Base-by-base conservation (phyloP, 2,329 filamentous ascomycete species). In the Ascocoryne sarcoides region DNA sequence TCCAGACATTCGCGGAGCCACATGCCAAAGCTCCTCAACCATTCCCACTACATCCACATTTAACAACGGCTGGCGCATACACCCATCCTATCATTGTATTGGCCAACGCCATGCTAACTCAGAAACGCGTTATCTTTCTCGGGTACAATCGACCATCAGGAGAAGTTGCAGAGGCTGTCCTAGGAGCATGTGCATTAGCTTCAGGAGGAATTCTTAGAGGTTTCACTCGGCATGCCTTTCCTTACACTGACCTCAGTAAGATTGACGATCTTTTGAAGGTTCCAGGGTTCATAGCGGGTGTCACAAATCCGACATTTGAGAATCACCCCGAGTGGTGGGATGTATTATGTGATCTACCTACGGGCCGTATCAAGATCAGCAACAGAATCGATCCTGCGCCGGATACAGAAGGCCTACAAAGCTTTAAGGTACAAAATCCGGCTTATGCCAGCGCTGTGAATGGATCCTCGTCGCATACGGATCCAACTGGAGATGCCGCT, bases 301-400 rank as follows among this genome's bases (percentile, higher is more conserved):
- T 98, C 30, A 98, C 90, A 1, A 98, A 98, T 58, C 92, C 92
- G 4, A 90, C 88, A 0, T 98, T 98, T 60, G 88, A 90, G 46
- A 79, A 88, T 56, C 90, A 96, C 56, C 85, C 84, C 0, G 89
- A 95, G 60, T 98, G 92, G 92, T 98, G 92, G 92, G 92, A 98
- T 62, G 66, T 98, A 8, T 71, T 98, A 10, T 98, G 92, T 62
- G 92, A 98, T 62, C 69, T 98, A 31, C 84, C 89, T 0, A 90
- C 82, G 1, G 92, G 92, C 8, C 80, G 89, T 32, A 88, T 98
- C 70, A 94, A 92, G 64, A 96, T 98, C 56, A 94, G 86, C 56
- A 86, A 76, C 60, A 82, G 80, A 53, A 89, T 96, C 49, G 90
- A 96, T 47, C 64, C 75, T 16, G 84, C 88, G 0, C 76, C 82